Conservation (phyloP, 2,329 filamentous ascomycete species). For the Claviceps paspali region DNA sequence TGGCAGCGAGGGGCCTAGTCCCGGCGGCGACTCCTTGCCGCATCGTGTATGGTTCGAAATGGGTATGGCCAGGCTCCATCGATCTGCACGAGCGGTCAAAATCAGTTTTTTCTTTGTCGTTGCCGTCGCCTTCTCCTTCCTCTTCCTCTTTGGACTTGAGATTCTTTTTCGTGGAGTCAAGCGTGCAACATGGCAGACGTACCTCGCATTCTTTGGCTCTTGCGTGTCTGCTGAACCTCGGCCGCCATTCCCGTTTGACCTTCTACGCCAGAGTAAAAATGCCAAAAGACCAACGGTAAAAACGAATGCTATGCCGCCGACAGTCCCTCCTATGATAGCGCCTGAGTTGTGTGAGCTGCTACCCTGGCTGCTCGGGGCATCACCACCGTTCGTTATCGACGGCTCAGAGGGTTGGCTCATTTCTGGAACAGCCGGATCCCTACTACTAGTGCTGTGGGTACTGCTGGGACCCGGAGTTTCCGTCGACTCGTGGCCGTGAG, state of each 20-base stretch:
- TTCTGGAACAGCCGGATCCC: neutral
- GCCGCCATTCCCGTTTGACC: neutral
- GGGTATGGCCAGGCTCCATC: slow-evolving; percentile 11
- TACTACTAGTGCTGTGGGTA: neutral
- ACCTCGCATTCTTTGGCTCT: slow-evolving; percentile 27
- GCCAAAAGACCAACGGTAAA: slow-evolving; percentile 25
- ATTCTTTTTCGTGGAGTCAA: neutral
- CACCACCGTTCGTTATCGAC: slow-evolving; percentile 9
- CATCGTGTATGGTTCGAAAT: slow-evolving; percentile 15
- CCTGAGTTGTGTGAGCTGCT: slow-evolving; percentile 22
- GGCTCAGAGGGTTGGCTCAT: slow-evolving; percentile 4
- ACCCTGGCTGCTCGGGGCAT: slow-evolving; percentile 15
- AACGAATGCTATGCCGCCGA: slow-evolving; percentile 34
- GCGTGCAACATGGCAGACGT: slow-evolving; percentile 6
- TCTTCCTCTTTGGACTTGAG: neutral
- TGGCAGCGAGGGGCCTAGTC: neutral
- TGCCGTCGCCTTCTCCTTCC: neutral
- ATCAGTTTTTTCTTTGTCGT: neutral
- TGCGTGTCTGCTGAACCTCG: slow-evolving; percentile 6
- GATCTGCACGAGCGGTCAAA: slow-evolving; percentile 15
- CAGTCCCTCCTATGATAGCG: slow-evolving; percentile 37
- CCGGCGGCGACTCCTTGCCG: slow-evolving; percentile 15
- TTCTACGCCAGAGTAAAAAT: slow-evolving; percentile 28
- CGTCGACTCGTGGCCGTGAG: slow-evolving; percentile 17
- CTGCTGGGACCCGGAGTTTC: slow-evolving; percentile 5